Conservation (phyloP, 345 rosid genomes). For the Syzygium oleosum region DNA sequence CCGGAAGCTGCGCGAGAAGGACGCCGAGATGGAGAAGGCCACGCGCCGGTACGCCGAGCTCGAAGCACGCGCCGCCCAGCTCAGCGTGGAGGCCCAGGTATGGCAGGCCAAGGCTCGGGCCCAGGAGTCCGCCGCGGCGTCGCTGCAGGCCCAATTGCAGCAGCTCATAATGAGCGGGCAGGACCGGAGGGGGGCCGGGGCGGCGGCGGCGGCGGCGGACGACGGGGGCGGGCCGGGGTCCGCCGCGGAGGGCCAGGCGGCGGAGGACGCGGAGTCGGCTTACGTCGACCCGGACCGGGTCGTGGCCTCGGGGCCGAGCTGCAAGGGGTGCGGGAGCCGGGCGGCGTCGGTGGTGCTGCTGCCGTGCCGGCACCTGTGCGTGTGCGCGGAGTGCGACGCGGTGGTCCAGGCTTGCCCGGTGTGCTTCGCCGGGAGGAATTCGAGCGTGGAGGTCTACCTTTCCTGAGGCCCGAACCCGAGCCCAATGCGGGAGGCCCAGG, state of each 20-base stretch:
- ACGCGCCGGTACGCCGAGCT: constrained; percentile 66
- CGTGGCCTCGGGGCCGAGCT: constrained; percentile 32
- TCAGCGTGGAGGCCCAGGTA: constrained; percentile 60
- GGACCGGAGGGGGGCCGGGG: constrained; percentile 34
- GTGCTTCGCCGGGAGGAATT: constrained; percentile 50
- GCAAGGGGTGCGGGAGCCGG: constrained; percentile 48
- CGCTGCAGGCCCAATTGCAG: constrained; percentile 70
- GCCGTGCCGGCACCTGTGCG: constrained; percentile 89
- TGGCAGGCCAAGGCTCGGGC: constrained; percentile 88
- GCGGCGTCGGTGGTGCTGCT: constrained; percentile 64
- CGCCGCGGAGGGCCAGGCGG: constrained; percentile 10
- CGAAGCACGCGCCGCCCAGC: constrained; percentile 80
- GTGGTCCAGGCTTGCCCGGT: constrained; percentile 64
- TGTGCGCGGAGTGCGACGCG: constrained; percentile 65
- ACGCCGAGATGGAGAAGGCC: constrained; percentile 67
- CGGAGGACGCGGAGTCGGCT: constrained; percentile 88
- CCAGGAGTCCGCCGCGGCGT: constrained; percentile 69
- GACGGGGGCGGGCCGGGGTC: constrained; percentile 18
- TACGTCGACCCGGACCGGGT: constrained; percentile 69
- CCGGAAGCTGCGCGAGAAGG: constrained; percentile 56
- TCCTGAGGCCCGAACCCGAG: constrained; percentile 16
- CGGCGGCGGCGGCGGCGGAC: constrained; percentile 2
- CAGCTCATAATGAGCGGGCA: constrained; percentile 41
- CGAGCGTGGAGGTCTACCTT: constrained; percentile 74
- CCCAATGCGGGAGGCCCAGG: not conserved